These are phyloP conservation scores for Musa schizocarpa DNA, from an alignment of 176 grass and related monocot species.

Conservation along the genomic window DNA sequence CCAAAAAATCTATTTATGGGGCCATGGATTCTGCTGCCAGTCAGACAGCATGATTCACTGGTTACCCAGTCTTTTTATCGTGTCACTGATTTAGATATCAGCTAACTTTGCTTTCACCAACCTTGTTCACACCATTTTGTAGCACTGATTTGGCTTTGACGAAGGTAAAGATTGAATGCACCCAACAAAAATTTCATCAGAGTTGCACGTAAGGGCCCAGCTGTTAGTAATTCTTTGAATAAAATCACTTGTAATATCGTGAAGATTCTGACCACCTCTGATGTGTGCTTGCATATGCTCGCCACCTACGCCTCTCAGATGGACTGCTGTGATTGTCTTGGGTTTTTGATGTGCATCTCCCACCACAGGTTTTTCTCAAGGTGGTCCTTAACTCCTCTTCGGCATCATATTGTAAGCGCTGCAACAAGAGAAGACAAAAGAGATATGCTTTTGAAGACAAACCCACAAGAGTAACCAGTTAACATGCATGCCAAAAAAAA, in stretches of 20 bases:
- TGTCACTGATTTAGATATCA: no score
- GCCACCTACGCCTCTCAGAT: neutral
- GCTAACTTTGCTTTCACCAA: no score
- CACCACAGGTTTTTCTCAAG: constrained; percentile 29
- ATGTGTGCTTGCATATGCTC: neutral
- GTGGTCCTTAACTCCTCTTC: constrained; percentile 65
- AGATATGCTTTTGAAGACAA: neutral
- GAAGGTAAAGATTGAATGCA: neutral
- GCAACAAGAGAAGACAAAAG: constrained; percentile 29
- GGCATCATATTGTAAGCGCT: constrained; percentile 73
- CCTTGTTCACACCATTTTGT: no score
- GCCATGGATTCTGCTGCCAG: neutral
- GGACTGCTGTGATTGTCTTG: neutral
- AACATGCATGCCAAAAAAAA: neutral
- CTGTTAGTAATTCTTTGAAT: neutral
- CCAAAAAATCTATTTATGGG: neutral
- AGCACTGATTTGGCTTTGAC: neutral
- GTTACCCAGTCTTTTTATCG: neutral
- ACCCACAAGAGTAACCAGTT: neutral
- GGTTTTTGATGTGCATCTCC: neutral
- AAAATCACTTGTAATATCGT: neutral
- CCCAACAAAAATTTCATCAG: neutral
- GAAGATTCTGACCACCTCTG: neutral
- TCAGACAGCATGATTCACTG: neutral
- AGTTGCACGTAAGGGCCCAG: neutral